Conservation (phyloP, 805 yeast species). For the Ogataea nitratoaversa region DNA sequence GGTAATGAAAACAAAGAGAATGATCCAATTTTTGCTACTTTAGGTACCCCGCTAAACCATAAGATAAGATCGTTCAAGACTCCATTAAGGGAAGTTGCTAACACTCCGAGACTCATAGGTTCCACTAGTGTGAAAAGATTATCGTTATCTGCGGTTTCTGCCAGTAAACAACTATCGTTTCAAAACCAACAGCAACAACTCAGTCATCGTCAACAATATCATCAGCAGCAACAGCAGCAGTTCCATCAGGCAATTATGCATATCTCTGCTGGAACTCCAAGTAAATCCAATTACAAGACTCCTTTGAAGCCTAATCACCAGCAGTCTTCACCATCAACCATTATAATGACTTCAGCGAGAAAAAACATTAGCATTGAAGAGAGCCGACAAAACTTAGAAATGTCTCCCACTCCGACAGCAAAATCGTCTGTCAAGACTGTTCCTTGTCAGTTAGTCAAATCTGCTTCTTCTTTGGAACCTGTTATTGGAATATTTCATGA, state of each 20-base stretch:
- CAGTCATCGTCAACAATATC: not conserved
- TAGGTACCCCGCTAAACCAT: conserved; percentile 17
- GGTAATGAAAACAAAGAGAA: conserved; percentile 22
- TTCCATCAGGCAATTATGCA: conserved; percentile 1
- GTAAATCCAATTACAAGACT: conserved; percentile 17
- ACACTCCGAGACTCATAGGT: conserved; percentile 18
- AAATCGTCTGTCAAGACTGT: conserved; percentile 23
- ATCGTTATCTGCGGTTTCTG: conserved; percentile 9
- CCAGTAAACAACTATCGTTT: conserved; percentile 6
- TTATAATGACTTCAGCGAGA: conserved; percentile 26
- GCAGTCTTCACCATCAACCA: conserved; percentile 34
- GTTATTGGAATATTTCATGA: conserved; percentile 31
- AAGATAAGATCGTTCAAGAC: conserved; percentile 17
- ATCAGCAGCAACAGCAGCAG: conserved; percentile 4
- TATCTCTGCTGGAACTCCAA: conserved; percentile 13
- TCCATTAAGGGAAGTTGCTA: conserved; percentile 18
- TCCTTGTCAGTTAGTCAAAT: conserved; percentile 25
- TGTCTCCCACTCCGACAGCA: conserved; percentile 33
- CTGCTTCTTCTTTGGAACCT: conserved; percentile 27
- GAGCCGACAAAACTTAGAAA: conserved; percentile 9
- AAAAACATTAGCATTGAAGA: conserved; percentile 10
- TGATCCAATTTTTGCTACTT: conserved; percentile 16
- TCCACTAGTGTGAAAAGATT: conserved; percentile 16
- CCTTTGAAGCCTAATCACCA: conserved; percentile 17
- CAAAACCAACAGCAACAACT: conserved; percentile 4